These are phyloP conservation scores for Lactarius psammicola DNA, from an alignment of 768 basidiomycete genomes.

Conservation along the genomic window DNA sequence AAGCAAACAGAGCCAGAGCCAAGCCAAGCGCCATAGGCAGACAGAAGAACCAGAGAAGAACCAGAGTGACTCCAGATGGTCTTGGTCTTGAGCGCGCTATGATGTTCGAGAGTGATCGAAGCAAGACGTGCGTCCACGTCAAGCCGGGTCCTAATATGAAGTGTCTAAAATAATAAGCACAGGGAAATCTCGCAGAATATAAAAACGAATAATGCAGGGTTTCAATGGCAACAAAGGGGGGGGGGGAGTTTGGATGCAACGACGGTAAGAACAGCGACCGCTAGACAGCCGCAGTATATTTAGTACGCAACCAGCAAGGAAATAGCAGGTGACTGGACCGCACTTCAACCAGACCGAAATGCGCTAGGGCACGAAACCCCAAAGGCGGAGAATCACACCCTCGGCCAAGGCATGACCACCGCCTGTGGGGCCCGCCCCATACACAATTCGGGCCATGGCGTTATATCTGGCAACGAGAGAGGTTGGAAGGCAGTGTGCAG, in stretches of 20 bases:
- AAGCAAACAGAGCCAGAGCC: constrained; percentile 5
- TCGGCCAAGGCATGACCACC: constrained; percentile 3
- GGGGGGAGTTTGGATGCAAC: background rate
- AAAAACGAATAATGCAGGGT: background rate
- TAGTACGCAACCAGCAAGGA: background rate
- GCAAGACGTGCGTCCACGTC: constrained; percentile 22
- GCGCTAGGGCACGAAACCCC: constrained; percentile 9
- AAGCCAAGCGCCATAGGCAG: constrained; percentile 13
- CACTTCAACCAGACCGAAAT: background rate
- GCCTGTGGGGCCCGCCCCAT: constrained; percentile 1
- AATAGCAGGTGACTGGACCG: background rate
- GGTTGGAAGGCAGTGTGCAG: too few species aligned
- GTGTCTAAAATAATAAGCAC: background rate
- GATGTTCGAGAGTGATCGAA: background rate
- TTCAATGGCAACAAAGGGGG: background rate
- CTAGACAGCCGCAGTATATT: background rate
- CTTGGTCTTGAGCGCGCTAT: constrained; percentile 22
- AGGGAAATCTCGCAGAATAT: background rate
- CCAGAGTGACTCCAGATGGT: constrained; percentile 1
- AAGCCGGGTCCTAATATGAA: background rate
- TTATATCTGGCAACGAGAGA: background rate
- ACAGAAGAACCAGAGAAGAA: too few species aligned
- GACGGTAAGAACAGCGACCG: background rate
- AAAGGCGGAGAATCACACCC: background rate
- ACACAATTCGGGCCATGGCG: background rate